Evolutionary conservation across 805 yeast species (phyloP).

Genomic region (Saccharomycopsis selenospora): DNA sequence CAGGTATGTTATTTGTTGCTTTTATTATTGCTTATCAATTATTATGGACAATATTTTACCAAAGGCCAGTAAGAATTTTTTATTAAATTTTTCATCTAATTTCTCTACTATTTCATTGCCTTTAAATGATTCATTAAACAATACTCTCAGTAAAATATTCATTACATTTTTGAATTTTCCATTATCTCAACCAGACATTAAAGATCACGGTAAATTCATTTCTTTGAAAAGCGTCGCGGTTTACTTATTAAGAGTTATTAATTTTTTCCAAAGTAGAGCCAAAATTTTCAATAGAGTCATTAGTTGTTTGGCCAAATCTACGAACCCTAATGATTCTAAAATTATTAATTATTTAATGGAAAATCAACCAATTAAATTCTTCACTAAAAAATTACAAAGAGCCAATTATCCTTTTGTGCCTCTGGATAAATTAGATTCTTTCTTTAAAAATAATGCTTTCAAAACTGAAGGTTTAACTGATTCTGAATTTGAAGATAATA

Average conservation of each 20-base stretch:
- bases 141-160: background rate
- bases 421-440: background rate
- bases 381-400: background rate
- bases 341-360: background rate
- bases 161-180: background rate
- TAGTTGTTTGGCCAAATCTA: background rate
- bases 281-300: background rate
- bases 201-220: background rate
- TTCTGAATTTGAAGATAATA: too few species aligned
- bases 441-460: background rate
- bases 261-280: conserved; percentile 1
- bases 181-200: background rate
- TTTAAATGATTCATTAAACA: background rate
- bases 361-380: background rate
- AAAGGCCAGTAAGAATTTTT: background rate
- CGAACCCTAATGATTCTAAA: background rate
- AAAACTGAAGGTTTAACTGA: background rate
- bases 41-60: conserved; percentile 1
- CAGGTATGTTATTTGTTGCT: background rate
- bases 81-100: background rate
- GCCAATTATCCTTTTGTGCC: background rate
- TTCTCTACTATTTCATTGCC: background rate
- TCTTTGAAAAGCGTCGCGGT: conserved; percentile 3
- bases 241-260: background rate
- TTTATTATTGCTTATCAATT: conserved; percentile 1